Evolutionary conservation across 2,329 filamentous ascomycete species (phyloP).

Genomic region (Paraphaeosphaeria sporulosa): DNA sequence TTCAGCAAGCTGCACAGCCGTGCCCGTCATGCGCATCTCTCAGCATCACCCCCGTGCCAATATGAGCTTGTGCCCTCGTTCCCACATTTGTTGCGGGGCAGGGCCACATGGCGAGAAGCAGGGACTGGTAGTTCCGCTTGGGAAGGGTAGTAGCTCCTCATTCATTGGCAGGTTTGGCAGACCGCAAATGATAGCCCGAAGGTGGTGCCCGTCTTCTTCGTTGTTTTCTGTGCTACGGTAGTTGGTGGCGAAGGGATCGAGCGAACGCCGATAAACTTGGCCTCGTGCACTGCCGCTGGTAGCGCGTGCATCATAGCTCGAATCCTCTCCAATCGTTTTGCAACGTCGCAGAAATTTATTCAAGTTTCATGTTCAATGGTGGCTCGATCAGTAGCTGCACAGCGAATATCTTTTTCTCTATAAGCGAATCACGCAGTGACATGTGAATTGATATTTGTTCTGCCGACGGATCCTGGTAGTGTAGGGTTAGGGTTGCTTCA

Average conservation of each 20-base stretch:
- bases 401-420: constrained; percentile 1
- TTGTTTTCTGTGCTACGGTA: not conserved
- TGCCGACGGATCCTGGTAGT: not conserved
- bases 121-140: not conserved
- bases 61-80: not conserved
- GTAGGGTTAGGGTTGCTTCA: not conserved
- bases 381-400: not conserved
- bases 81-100: not conserved
- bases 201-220: not conserved
- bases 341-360: not conserved
- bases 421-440: not conserved
- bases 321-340: not conserved
- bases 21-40: not conserved
- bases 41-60: not conserved
- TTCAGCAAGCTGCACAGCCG: not conserved
- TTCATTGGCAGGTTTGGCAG: not conserved
- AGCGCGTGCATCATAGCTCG: not conserved
- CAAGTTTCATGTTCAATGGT: not conserved
- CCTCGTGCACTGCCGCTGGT: constrained; percentile 5
- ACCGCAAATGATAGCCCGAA: not conserved
- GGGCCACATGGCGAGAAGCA: not conserved
- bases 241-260: not conserved
- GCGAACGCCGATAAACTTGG: not conserved
- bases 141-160: not conserved
- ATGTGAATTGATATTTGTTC: constrained; percentile 8